Base-by-base conservation (phyloP, 2,329 filamentous ascomycete genomes). In the Cladosporium sp. region DNA sequence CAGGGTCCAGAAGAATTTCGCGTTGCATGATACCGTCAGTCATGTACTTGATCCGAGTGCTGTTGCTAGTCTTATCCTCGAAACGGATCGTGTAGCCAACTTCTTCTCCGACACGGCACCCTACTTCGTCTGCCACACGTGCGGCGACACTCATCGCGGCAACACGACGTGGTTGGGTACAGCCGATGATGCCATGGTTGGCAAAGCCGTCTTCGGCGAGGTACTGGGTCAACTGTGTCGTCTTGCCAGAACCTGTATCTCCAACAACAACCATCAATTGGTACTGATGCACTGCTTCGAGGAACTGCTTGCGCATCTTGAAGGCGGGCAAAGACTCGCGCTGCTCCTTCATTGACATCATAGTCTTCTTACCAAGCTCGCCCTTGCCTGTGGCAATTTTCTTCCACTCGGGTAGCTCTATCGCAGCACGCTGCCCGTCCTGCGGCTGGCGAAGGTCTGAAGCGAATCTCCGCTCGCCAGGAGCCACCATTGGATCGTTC, bases 31-130 rank as follows among this genome's bases (percentile, higher is more conserved):
- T 97, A 74, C 94, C 94, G 68, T 99, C 94, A 15, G 94, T 99
- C 93, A 99, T 97, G 77, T 99, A 99, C 77, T 99, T 99, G 78
- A 99, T 96, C 69, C 87, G 90, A 1, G 94, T 99, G 17, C 87
- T 82, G 1, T 90, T 85, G 62, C 87, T 90, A 0, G 93, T 97
- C 71, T 87, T 89, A 75, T 99, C 94, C 70, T 99, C 94, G 70
- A 99, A 99, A 71, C 94, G 90, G 70, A 99, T 96, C 7, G 90
- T 96, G 72, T 99, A 99, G 56, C 94, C 94, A 61, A 99, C 93
- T 71, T 97, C 92, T 57, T 92, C 86, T 34, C 94, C 94, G 12
- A 97, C 81, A 62, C 87, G 83, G 66, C 93, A 97, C 15, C 94
- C 93, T 59, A 97, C 91, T 76, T 99, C 94, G 70, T 97, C 91